Conservation (phyloP, 2,329 filamentous ascomycete genomes). For the Drechslerella coelobrocha region DNA sequence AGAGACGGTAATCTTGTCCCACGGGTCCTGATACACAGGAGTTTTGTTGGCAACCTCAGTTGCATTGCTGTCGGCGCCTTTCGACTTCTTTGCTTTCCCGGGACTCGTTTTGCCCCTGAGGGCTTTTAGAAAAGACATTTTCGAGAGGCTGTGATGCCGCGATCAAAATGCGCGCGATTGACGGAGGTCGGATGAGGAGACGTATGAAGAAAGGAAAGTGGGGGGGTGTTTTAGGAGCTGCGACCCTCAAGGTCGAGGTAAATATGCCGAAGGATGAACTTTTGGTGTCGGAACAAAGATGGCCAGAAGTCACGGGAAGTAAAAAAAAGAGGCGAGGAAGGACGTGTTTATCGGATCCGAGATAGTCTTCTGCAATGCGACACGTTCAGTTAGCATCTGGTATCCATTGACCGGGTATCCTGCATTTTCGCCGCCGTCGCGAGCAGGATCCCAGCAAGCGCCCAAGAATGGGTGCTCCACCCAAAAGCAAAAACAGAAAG, state of each 20-base stretch:
- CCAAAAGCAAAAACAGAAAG: constrained; percentile 45
- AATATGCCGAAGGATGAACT: constrained; percentile 14
- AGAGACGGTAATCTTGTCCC: constrained; percentile 79
- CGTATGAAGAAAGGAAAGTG: constrained; percentile 11
- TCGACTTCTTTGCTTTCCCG: constrained; percentile 67
- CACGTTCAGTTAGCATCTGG: constrained; percentile 31
- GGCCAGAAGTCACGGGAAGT: constrained; percentile 10
- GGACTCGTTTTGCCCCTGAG: constrained; percentile 47
- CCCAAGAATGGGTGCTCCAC: constrained; percentile 16
- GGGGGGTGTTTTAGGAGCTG: not conserved
- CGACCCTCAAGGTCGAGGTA: constrained; percentile 43
- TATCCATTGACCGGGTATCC: not conserved
- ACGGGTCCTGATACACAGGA: constrained; percentile 86
- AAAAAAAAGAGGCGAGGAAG: constrained; percentile 15
- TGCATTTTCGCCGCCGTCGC: constrained; percentile 7
- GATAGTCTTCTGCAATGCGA: constrained; percentile 12
- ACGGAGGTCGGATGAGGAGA: not conserved
- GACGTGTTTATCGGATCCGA: constrained; percentile 26
- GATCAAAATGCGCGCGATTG: constrained; percentile 16
- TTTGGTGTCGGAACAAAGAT: not conserved
- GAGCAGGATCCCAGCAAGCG: constrained; percentile 1
- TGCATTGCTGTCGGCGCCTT: constrained; percentile 62
- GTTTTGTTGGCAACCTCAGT: constrained; percentile 67
- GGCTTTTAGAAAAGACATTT: constrained; percentile 46
- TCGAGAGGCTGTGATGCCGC: constrained; percentile 17